Evolutionary conservation across 208 protist species (phyloP).

Genomic region (Crithidia bombi): DNA sequence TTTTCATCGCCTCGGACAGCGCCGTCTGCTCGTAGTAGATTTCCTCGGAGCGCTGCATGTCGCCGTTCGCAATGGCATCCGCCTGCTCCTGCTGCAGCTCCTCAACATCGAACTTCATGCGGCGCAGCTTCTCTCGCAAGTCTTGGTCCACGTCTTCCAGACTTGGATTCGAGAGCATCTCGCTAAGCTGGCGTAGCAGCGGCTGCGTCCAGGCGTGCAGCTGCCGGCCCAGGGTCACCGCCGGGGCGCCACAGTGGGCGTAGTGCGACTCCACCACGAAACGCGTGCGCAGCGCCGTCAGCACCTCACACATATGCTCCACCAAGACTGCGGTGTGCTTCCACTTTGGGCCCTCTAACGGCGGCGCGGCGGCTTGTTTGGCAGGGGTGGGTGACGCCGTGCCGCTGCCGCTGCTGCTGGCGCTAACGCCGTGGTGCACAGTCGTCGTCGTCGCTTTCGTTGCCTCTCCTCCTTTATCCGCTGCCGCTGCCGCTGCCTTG

Average conservation of each 20-base stretch:
- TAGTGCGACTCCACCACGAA: slow-evolving; percentile 28
- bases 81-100: slow-evolving; percentile 78
- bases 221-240: slow-evolving; percentile 25
- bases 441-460: neutral
- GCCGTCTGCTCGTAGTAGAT: slow-evolving; percentile 80
- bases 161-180: slow-evolving; percentile 40
- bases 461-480: neutral
- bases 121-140: slow-evolving; percentile 67
- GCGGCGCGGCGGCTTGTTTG: neutral
- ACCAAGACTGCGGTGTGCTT: slow-evolving; percentile 30
- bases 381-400: neutral
- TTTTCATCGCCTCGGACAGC: slow-evolving; percentile 68
- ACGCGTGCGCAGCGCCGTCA: slow-evolving; percentile 31
- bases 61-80: slow-evolving; percentile 74
- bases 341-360: slow-evolving; percentile 11
- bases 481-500: neutral
- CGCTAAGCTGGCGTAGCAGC: slow-evolving; percentile 54
- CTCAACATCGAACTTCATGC: slow-evolving; percentile 74
- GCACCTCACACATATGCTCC: slow-evolving; percentile 35
- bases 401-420: neutral
- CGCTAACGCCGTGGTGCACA: too few species aligned
- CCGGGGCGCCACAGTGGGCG: slow-evolving; percentile 28
- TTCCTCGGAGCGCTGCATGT: slow-evolving; percentile 82
- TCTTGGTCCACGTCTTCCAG: slow-evolving; percentile 50
- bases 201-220: slow-evolving; percentile 47